Percentiles rank a stretch among this genome's conserved stretches.
These are phyloP conservation scores for Moricandia arvensis DNA, from an alignment of 345 rosid genomes.

Conservation along the genomic window DNA sequence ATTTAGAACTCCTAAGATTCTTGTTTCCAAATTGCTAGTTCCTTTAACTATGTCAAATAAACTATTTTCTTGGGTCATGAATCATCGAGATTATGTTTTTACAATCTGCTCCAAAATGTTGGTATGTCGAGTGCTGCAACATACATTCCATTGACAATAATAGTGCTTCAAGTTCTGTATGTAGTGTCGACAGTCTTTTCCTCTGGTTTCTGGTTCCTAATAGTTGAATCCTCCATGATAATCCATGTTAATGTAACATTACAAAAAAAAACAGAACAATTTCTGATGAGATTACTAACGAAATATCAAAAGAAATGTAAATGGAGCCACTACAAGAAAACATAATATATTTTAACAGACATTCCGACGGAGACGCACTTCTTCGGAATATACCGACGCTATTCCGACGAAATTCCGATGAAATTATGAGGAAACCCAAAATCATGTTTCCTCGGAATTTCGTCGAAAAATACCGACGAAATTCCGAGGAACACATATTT, in stretches of 20 bases:
- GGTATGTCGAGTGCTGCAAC: too few relatives aligned
- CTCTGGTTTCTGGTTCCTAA: not conserved
- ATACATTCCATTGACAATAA: not conserved
- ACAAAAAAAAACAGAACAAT: not conserved
- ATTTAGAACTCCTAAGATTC: not conserved
- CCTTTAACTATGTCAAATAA: not conserved
- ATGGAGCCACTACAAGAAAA: too few relatives aligned
- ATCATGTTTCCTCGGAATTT: too few relatives aligned
- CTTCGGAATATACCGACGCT: too few relatives aligned
- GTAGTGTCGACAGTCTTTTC: not conserved
- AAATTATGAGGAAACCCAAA: too few relatives aligned
- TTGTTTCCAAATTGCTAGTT: not conserved
- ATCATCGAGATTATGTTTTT: not conserved
- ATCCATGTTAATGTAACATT: not conserved
- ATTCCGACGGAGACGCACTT: too few relatives aligned
- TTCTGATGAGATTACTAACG: not conserved
- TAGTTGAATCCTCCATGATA: not conserved
- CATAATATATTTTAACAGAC: too few relatives aligned
- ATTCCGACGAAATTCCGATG: too few relatives aligned
- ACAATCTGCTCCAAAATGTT: not conserved
- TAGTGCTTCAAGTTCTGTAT: not conserved
- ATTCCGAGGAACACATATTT: too few relatives aligned
- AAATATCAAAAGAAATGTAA: too few relatives aligned
- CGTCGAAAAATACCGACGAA: too few relatives aligned
- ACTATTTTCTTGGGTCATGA: not conserved